Percentiles rank a stretch among this genome's conserved stretches.
phyloP scores from a whole-genome alignment of 257 asterid species.

The Pogostemon cablin region DNA sequence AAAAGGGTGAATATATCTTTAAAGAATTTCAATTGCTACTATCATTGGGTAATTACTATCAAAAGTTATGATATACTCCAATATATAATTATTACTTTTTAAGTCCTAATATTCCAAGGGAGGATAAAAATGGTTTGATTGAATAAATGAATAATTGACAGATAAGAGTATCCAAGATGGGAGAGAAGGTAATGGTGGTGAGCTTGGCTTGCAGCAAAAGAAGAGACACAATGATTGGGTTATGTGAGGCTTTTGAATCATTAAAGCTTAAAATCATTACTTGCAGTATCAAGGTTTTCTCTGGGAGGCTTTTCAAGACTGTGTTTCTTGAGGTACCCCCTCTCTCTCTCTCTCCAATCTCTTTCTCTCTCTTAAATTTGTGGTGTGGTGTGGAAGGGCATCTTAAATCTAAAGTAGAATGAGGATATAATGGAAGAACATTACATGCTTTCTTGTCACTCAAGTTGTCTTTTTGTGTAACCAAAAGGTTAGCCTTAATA shows the following conservation, averaged over 20 bases:
- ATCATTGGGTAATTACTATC: too few species aligned
- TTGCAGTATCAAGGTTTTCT: conserved; percentile 54
- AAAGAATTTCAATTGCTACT: too few species aligned
- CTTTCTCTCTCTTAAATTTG: not conserved
- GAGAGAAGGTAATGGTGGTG: conserved; percentile 60
- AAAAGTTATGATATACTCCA: too few species aligned
- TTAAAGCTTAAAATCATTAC: conserved; percentile 67
- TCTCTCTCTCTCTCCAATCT: not conserved
- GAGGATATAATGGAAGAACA: not conserved
- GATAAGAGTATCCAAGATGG: conserved; percentile 65
- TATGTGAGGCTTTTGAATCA: conserved; percentile 69
- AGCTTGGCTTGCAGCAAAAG: conserved; percentile 63
- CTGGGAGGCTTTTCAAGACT: conserved; percentile 62
- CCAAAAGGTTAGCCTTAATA: not conserved
- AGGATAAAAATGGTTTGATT: too few species aligned
- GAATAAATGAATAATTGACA: conserved; percentile 33
- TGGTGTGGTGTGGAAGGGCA: not conserved
- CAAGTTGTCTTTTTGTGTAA: not conserved
- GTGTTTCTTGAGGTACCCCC: conserved; percentile 58
- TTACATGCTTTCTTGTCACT: not conserved
- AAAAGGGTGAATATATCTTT: too few species aligned
- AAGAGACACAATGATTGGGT: conserved; percentile 60
- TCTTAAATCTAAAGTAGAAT: not conserved
- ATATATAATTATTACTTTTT: not conserved
- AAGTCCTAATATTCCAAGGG: not conserved